Percentiles rank a stretch among this genome's conserved stretches.
phyloP scores from a whole-genome alignment of 352 stramenopile species.

The Hyaloperonospora brassicae region DNA sequence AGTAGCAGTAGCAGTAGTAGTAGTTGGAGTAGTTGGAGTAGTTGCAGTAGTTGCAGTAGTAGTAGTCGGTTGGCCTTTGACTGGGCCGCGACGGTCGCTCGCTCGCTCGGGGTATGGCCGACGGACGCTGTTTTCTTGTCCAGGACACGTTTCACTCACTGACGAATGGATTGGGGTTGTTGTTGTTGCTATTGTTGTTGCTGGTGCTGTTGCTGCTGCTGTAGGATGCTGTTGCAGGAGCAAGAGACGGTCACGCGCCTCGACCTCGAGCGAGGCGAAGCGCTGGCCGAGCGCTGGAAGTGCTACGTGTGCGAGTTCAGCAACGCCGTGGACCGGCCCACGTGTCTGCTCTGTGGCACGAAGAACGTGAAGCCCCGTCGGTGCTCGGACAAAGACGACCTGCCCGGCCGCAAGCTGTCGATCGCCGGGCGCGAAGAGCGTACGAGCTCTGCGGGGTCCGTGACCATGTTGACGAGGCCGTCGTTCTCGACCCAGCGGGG shows the following conservation, averaged over 20 bases:
- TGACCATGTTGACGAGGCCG: constrained; percentile 22
- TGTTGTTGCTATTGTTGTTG: not conserved
- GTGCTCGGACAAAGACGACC: constrained; percentile 17
- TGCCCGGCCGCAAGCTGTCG: constrained; percentile 24
- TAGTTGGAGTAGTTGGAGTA: no score
- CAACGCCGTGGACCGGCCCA: constrained; percentile 51
- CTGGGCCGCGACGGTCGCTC: no score
- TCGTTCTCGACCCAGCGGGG: constrained; percentile 15
- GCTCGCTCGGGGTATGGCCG: no score
- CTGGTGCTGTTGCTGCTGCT: not conserved
- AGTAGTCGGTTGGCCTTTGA: no score
- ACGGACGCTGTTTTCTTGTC: no score
- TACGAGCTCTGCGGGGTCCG: constrained; percentile 20
- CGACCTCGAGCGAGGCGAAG: constrained; percentile 59
- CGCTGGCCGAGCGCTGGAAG: constrained; percentile 62
- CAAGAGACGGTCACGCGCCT: constrained; percentile 59
- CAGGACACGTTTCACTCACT: no score
- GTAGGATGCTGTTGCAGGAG: constrained; percentile 45
- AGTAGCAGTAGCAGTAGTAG: no score
- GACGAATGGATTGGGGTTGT: no score
- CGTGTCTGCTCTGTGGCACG: constrained; percentile 64
- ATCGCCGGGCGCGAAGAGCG: constrained; percentile 24
- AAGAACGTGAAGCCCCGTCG: constrained; percentile 35
- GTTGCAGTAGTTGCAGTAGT: no score
- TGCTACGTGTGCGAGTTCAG: constrained; percentile 75